phyloP scores from a whole-genome alignment of 352 stramenopile species.

The Peronospora destructor region DNA sequence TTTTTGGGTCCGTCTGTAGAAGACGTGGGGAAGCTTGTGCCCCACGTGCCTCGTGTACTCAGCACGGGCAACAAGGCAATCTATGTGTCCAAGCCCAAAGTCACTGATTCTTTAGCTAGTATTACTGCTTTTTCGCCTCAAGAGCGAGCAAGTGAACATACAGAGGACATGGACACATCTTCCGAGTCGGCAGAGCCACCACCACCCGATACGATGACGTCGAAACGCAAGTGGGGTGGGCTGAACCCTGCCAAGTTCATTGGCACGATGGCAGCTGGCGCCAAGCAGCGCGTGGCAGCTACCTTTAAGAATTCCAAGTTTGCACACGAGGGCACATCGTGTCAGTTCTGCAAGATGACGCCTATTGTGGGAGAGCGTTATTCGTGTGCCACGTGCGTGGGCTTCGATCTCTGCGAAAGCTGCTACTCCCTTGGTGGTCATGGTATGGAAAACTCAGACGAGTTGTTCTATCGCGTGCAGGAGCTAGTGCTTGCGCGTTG shows the following conservation, averaged over 20 bases:
- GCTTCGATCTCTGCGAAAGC: conserved; percentile 74
- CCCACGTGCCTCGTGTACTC: conserved; percentile 47
- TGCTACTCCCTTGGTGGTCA: conserved; percentile 77
- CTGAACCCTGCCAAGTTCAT: conserved; percentile 64
- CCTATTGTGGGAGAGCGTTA: conserved; percentile 70
- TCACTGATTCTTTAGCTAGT: conserved; percentile 17
- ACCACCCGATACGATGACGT: conserved; percentile 5
- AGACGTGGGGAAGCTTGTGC: conserved; percentile 64
- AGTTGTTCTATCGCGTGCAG: conserved; percentile 78
- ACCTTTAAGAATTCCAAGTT: conserved; percentile 63
- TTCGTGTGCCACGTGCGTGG: conserved; percentile 71
- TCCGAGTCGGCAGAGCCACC: conserved; percentile 20
- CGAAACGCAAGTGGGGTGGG: conserved; percentile 49
- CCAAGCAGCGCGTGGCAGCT: conserved; percentile 64
- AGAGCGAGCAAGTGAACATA: conserved; percentile 27
- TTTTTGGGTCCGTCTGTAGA: conserved; percentile 61
- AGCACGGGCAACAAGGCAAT: conserved; percentile 53
- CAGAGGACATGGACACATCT: conserved; percentile 25
- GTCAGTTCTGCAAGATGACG: conserved; percentile 73
- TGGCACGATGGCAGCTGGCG: conserved; percentile 56
- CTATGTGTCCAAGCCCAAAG: conserved; percentile 61
- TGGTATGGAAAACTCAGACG: conserved; percentile 78
- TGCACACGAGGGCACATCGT: conserved; percentile 67
- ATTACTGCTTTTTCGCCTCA: conserved; percentile 16
- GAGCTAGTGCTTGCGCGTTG: conserved; percentile 68